Evolutionary conservation across 2,329 filamentous ascomycete genomes (phyloP), one percentile per base, ranked within the genome.

Genomic region (Botrytis medusae): DNA sequence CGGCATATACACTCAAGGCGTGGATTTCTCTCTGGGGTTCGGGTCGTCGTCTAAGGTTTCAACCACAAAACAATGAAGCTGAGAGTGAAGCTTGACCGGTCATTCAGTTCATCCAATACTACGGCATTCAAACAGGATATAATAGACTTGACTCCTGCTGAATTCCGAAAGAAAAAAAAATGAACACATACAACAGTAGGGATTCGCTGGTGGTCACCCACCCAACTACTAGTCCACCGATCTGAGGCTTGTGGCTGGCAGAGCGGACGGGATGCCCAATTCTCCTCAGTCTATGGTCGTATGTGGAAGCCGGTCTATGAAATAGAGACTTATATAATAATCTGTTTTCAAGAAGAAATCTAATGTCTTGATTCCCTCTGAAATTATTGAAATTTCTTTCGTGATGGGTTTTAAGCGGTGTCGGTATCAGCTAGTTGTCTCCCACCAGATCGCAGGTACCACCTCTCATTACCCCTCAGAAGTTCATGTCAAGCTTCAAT

Each of bases 291-390:
- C 57, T 60, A 60, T 60, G 57, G 57, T 37, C 59, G 59, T 60
- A 60, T 37, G 32, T 59, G 16, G 8, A 3, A 4, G 29, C 0
- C 0, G 0, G 0, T 4, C 0, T 0, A 9, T 4, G n/a, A 20
- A 32, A 9, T 32, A 29, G 29, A 10, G 5, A 25, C 0, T 1
- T 32, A 59, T 59, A 59, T 32, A 20, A 20, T 5, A 32, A 59
- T 59, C 1, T 4, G 29, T n/a, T 32, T 18, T 8, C 9, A 32
- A 16, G 20, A 29, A 20, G 16, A 60, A 12, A 34, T 60, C 4
- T 60, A 60, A 34, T 60, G 10, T 22, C 4, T 34, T 29, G 7
- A 34, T 22, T 22, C 8, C 2, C 7, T 1, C 16, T 34, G 46
- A 12, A 48, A 48, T 9, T 48, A 25, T 25, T 22, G 10, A 48